Conservation (phyloP, 345 rosid species). For the Acer saccharum region DNA sequence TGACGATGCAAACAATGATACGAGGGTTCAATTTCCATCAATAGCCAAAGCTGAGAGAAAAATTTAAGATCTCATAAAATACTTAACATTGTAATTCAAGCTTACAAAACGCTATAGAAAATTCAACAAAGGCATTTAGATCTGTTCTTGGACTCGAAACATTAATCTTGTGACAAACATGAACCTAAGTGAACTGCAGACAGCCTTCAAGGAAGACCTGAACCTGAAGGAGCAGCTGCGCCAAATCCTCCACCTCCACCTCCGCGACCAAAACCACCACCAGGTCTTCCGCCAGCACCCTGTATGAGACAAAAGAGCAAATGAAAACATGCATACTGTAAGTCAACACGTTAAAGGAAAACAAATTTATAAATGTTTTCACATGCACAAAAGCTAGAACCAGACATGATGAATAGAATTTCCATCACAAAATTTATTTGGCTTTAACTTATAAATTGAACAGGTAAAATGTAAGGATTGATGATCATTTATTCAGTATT, state of each 20-base stretch:
- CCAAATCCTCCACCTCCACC: slow-evolving; percentile 49
- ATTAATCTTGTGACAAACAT: slow-evolving; percentile 7
- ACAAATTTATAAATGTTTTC: neutral
- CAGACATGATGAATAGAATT: no score
- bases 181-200: neutral
- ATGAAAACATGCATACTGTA: neutral
- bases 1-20: neutral
- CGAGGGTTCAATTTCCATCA: neutral
- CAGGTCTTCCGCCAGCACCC: slow-evolving; percentile 71
- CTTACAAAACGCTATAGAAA: neutral
- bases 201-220: slow-evolving; percentile 48
- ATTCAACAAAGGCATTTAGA: slow-evolving; percentile 6
- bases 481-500: neutral
- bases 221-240: slow-evolving; percentile 52
- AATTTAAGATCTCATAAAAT: slow-evolving; percentile 19
- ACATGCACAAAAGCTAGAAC: neutral
- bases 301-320: slow-evolving; percentile 18
- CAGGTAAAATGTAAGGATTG: neutral
- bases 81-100: slow-evolving; percentile 10
- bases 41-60: neutral
- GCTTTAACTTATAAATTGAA: neutral
- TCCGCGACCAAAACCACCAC: slow-evolving; percentile 65
- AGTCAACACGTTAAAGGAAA: neutral
- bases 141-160: neutral
- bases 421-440: no score